phyloP scores from a whole-genome alignment of 176 grass and related monocot genomes.

The Olyra latifolia region DNA sequence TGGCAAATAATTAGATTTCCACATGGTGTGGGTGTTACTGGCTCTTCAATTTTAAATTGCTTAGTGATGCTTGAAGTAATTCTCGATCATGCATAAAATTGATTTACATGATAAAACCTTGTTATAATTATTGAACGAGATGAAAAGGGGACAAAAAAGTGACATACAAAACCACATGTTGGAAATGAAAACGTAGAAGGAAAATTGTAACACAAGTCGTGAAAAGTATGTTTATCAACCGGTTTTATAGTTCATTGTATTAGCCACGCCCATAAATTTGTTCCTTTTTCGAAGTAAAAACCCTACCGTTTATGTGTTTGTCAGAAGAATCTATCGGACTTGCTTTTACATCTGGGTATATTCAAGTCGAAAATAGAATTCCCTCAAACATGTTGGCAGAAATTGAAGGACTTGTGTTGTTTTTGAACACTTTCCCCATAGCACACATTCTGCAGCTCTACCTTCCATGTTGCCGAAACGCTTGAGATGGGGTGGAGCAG shows the following conservation, averaged over 20 bases:
- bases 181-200: not conserved
- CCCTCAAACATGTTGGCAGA: not conserved
- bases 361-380: not conserved
- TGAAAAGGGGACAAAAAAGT: not conserved
- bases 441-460: not conserved
- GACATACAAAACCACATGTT: not conserved
- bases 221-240: not conserved
- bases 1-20: not conserved
- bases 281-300: not conserved
- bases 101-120: not conserved
- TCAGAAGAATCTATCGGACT: not conserved
- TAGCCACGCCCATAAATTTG: not conserved
- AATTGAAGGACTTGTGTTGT: not conserved
- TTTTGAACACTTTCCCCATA: not conserved
- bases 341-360: not conserved
- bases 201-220: not conserved
- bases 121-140: not conserved
- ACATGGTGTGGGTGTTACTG: not conserved
- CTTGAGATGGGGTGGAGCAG: no score
- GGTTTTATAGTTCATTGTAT: not conserved
- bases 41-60: not conserved
- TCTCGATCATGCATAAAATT: not conserved
- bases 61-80: not conserved
- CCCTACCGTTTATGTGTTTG: not conserved
- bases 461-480: no score